Evolutionary conservation across 495 filamentous ascomycete genomes (phyloP), one percentile per base, ranked within the genome.

Genomic region (Xylaria acuta): DNA sequence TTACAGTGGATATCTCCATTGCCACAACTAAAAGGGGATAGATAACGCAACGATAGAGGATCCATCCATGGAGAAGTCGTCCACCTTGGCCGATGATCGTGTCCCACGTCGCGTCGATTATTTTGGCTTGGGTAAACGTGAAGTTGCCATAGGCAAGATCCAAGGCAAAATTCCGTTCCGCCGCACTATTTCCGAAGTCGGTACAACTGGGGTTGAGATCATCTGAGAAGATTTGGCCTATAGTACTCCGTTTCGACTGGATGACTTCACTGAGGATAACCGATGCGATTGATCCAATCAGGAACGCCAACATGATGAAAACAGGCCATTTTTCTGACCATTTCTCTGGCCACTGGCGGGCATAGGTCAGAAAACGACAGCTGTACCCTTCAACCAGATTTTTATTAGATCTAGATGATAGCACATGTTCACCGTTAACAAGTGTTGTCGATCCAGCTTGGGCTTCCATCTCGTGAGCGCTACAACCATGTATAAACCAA

Each of bases 91-190:
- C 69, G 20, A 71, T 27, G 5, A 54, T 40, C 20, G 59, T 71
- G 49, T 71, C 69, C 69, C 69, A 71, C 16, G 59, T 64, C 4
- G 63, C 53, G 45, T 71, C 59, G 22, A 71, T 71, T 12, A 71
- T 25, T 18, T 71, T 71, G 6, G 69, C 59, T 65, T 71, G 69
- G 41, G 69, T 64, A 41, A 64, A 71, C 18, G 69, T 64, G n/a
- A 71, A 71, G 45, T 64, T 64, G 1, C 69, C 69, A 25, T 54
- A 71, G 9, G 47, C 41, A 16, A 71, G 63, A 32, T 71, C 69
- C 4, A 64, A 20, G 30, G 60, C 30, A 18, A 71, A 71, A 4
- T 2, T 54, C 20, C 30, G 30, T 62, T 71, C 69, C 27, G 18
- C 32, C 47, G 34, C 45, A 36, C 63, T 53, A 45, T 20, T 30